phyloP scores from a whole-genome alignment of 805 yeast species.

The Zygotorulaspora chibaensis region DNA sequence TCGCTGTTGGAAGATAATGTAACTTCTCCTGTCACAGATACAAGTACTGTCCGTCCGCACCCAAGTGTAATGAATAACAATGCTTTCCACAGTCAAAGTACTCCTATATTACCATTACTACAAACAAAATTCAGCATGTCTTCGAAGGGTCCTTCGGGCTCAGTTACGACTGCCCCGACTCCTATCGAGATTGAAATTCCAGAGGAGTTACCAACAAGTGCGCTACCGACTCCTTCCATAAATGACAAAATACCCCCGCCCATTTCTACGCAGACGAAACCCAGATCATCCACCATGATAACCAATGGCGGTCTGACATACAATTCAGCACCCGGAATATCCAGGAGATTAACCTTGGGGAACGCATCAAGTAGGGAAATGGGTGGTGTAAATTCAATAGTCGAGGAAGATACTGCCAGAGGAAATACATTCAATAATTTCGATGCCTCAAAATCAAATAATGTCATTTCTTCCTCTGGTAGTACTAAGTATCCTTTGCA shows the following conservation, averaged over 20 bases:
- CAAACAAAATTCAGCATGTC: conserved; percentile 29
- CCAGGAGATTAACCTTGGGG: conserved; percentile 31
- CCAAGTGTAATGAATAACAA: conserved; percentile 14
- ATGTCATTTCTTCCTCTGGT: conserved; percentile 2
- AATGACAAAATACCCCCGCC: conserved; percentile 36
- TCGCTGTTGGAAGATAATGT: conserved; percentile 12
- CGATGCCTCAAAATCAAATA: conserved; percentile 3
- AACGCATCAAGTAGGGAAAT: conserved; percentile 5
- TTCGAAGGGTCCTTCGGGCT: conserved; percentile 22
- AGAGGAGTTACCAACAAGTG: conserved; percentile 33
- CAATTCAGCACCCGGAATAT: conserved; percentile 24
- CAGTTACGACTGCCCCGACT: conserved; percentile 43
- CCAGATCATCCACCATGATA: conserved; percentile 35
- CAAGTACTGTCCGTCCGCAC: conserved; percentile 15
- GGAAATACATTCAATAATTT: conserved; percentile 15
- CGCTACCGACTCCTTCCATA: conserved; percentile 18
- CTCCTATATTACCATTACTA: conserved; percentile 27
- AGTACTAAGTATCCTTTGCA: conserved; percentile 5
- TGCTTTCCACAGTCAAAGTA: conserved; percentile 27
- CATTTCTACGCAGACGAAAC: conserved; percentile 39
- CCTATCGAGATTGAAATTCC: conserved; percentile 71
- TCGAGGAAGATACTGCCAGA: conserved; percentile 16
- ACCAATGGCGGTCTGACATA: conserved; percentile 20
- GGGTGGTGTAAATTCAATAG: conserved; percentile 4
- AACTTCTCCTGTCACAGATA: conserved; percentile 3